Percentiles rank a stretch among this genome's conserved stretches.
Evolutionary conservation across 2,329 filamentous ascomycete genomes (phyloP).

Genomic region (Ascochyta clinopodiicola): DNA sequence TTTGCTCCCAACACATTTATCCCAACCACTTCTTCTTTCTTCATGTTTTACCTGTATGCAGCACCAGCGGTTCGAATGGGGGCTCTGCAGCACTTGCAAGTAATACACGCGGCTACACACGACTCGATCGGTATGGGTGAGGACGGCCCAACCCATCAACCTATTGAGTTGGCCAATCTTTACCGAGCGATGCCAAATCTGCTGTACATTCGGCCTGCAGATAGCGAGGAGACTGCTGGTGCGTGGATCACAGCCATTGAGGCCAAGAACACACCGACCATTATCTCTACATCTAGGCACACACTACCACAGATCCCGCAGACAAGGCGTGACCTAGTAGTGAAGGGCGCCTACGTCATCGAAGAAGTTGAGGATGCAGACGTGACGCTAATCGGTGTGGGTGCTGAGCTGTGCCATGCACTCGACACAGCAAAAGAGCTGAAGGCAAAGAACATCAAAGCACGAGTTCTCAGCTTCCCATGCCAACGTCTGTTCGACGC

Average conservation of each 20-base stretch:
- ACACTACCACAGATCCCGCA: slow-evolving; percentile 51
- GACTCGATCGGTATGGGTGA: slow-evolving; percentile 63
- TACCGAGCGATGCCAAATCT: slow-evolving; percentile 70
- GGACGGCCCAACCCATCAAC: slow-evolving; percentile 69
- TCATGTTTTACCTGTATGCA: slow-evolving; percentile 69
- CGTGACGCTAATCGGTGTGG: slow-evolving; percentile 59
- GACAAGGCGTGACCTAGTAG: slow-evolving; percentile 51
- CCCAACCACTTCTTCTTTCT: slow-evolving; percentile 63
- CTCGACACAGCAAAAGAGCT: slow-evolving; percentile 52
- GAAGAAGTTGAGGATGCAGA: slow-evolving; percentile 53
- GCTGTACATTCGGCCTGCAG: slow-evolving; percentile 65
- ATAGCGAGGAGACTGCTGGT: slow-evolving; percentile 64
- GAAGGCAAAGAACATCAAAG: slow-evolving; percentile 49
- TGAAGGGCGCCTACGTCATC: slow-evolving; percentile 57
- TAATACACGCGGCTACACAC: slow-evolving; percentile 68
- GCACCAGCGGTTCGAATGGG: slow-evolving; percentile 68
- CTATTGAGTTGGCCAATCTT: slow-evolving; percentile 62
- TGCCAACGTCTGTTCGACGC: slow-evolving; percentile 59
- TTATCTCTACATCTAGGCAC: slow-evolving; percentile 59
- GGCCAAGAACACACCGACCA: slow-evolving; percentile 51
- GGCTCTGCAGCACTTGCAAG: slow-evolving; percentile 61
- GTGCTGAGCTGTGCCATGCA: slow-evolving; percentile 59
- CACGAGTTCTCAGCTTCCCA: slow-evolving; percentile 59
- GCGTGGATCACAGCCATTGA: slow-evolving; percentile 60
- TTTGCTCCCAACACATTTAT: slow-evolving; percentile 51